Base-by-base conservation (phyloP, 2,329 filamentous ascomycete genomes). In the Phyllosticta paracitricarpa region DNA sequence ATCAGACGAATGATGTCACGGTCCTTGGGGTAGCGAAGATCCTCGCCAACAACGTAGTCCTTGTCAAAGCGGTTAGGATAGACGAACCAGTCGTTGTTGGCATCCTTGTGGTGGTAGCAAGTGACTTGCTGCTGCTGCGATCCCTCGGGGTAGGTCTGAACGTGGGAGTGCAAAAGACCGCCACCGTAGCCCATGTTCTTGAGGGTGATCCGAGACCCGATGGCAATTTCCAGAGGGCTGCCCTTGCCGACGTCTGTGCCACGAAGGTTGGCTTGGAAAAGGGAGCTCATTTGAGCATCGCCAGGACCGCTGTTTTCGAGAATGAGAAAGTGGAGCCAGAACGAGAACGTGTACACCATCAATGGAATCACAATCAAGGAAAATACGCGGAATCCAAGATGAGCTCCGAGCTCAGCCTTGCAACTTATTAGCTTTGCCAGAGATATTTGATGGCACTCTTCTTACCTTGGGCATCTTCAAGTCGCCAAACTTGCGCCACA, bases 111-210 rank as follows among this genome's bases (percentile, higher is more conserved):
- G 77, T 99, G 94, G 77, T 99, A 99, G 81, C 95, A 99, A 65
- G 94, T 99, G 64, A 99, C 87, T 75, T 99, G 94, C 76, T 99
- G 95, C 77, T 99, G 94, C 58, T 79, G 79, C 48, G 94, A 97
- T 33, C 93, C 94, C 72, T 97, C 92, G 0, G 93, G 93, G 73
- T 91, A 97, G 8, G 91, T 97, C 77, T 97, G 93, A 64, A 97
- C 84, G 80, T 97, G 94, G 52, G 92, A 97, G 77, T 97, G 93
- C 54, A 97, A 86, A 40, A 99, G 85, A 73, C 94, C 94, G 71
- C 94, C 94, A 63, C 94, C 94, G 69, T 99, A 99, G 33, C 94
- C 94, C 94, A 97, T 99, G 75, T 99, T 99, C 82, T 99, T 99
- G 66, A 99, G 80, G 0, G 94, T 99, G 8, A 88, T 89, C 63